A percentile compares a stretch with the other conserved stretches of the same genome.
Evolutionary conservation across 1,284 basidiomycete genomes (phyloP).

Genomic region (Porodaedalea pini): DNA sequence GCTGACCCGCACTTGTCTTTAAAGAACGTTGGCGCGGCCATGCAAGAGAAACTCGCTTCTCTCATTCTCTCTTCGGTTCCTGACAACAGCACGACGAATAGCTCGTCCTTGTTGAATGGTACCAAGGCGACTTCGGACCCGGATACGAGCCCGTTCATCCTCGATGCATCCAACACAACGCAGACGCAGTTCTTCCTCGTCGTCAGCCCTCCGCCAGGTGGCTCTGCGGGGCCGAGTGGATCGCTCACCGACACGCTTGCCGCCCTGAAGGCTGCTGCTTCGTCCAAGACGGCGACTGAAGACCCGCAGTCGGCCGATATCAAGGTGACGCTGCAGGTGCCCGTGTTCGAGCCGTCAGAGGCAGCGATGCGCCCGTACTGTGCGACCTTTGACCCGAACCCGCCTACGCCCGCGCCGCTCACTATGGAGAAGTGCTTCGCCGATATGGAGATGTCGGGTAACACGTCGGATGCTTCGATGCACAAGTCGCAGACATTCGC

Average conservation of each 20-base stretch:
- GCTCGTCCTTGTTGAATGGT: slow-evolving; percentile 22
- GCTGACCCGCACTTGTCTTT: neutral
- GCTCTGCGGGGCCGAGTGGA: slow-evolving; percentile 18
- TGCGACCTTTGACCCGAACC: slow-evolving; percentile 57
- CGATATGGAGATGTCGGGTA: slow-evolving; percentile 8
- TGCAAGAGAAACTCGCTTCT: slow-evolving; percentile 41
- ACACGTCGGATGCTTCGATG: slow-evolving; percentile 22
- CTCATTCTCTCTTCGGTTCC: slow-evolving; percentile 38
- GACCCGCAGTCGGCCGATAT: slow-evolving; percentile 26
- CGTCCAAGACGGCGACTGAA: slow-evolving; percentile 21
- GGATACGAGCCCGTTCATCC: slow-evolving; percentile 38
- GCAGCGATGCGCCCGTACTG: slow-evolving; percentile 46
- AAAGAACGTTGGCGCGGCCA: neutral
- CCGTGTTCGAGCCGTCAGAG: slow-evolving; percentile 38
- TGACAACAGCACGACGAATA: slow-evolving; percentile 4
- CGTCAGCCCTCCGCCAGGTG: slow-evolving; percentile 23
- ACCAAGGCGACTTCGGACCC: slow-evolving; percentile 24
- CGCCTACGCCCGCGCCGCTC: slow-evolving; percentile 45
- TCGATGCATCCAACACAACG: slow-evolving; percentile 54
- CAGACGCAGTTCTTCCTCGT: slow-evolving; percentile 51
- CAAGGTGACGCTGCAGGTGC: slow-evolving; percentile 44
- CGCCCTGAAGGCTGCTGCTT: slow-evolving; percentile 20
- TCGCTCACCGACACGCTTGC: slow-evolving; percentile 15
- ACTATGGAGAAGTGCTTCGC: slow-evolving; percentile 43
- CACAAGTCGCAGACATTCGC: slow-evolving; percentile 58